A percentile compares a stretch with the other conserved stretches of the same genome.
These are phyloP conservation scores for Neobulgaria alba DNA, from an alignment of 2,329 filamentous ascomycete genomes.

Conservation along the genomic window DNA sequence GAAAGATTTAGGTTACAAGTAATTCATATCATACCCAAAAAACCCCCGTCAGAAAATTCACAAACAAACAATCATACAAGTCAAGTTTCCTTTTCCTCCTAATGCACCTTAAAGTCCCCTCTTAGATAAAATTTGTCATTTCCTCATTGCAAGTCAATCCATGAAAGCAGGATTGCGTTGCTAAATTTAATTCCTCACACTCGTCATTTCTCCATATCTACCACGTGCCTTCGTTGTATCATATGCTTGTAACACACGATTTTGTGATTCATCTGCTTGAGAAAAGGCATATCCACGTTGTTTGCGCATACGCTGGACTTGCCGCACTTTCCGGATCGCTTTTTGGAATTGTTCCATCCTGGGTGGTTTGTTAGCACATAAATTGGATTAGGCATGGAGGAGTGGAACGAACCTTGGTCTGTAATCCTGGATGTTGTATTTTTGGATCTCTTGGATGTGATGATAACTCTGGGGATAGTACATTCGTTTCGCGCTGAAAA, in stretches of 20 bases:
- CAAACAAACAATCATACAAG: too few species aligned
- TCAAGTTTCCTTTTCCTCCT: too few species aligned
- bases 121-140: too few species aligned
- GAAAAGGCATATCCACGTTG: constrained; percentile 98
- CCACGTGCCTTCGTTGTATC: constrained; percentile 91
- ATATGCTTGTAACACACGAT: constrained; percentile 90
- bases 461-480: constrained; percentile 94
- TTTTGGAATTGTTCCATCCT: constrained; percentile 99
- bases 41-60: too few species aligned
- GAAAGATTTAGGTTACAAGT: too few species aligned
- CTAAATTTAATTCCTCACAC: constrained; percentile 19
- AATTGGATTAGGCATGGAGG: neutral
- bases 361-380: constrained; percentile 17
- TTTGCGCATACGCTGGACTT: constrained; percentile 98
- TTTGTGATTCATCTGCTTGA: constrained; percentile 93
- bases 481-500: constrained; percentile 69
- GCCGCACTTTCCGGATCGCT: constrained; percentile 93
- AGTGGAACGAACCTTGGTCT: constrained; percentile 66
- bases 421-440: constrained; percentile 99
- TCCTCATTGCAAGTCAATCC: too few species aligned
- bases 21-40: too few species aligned
- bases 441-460: constrained; percentile 98
- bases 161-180: too few species aligned
- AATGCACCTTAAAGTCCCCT: too few species aligned
- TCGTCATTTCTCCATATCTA: constrained; percentile 86